phyloP scores from a whole-genome alignment of 78 protist genomes.

The Monosiga brevicollis region DNA sequence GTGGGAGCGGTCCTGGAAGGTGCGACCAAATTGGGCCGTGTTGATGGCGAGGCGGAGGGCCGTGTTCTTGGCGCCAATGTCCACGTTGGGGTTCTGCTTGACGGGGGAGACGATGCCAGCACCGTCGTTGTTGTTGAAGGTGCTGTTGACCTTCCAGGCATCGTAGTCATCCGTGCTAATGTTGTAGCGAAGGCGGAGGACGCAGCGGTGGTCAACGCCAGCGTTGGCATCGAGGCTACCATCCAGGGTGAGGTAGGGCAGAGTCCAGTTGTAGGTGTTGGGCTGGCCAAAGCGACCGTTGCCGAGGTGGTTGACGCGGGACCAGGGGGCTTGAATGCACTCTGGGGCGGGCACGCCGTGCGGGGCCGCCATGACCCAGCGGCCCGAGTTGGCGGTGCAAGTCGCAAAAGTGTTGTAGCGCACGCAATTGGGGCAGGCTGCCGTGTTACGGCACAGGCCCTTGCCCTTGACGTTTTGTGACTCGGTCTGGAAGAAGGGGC shows the following conservation, averaged over 20 bases:
- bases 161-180: conserved; percentile 50
- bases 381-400: background rate
- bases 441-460: background rate
- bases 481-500: background rate
- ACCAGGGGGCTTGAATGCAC: background rate
- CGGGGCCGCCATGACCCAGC: background rate
- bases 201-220: conserved; percentile 36
- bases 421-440: background rate
- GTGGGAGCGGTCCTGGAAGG: conserved; percentile 86
- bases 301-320: conserved; percentile 71
- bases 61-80: background rate
- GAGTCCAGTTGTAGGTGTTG: conserved; percentile 38
- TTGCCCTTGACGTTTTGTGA: background rate
- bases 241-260: conserved; percentile 22
- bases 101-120: background rate
- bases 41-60: conserved; percentile 48
- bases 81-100: background rate
- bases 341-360: background rate
- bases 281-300: conserved; percentile 10
- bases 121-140: background rate
- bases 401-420: background rate
- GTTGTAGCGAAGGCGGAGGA: conserved; percentile 77
- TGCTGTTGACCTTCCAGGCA: background rate
- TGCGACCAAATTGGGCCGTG: conserved; percentile 73
- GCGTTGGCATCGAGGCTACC: background rate